Conservation (phyloP, 768 basidiomycete genomes). For the Pulveroboletus sp. region DNA sequence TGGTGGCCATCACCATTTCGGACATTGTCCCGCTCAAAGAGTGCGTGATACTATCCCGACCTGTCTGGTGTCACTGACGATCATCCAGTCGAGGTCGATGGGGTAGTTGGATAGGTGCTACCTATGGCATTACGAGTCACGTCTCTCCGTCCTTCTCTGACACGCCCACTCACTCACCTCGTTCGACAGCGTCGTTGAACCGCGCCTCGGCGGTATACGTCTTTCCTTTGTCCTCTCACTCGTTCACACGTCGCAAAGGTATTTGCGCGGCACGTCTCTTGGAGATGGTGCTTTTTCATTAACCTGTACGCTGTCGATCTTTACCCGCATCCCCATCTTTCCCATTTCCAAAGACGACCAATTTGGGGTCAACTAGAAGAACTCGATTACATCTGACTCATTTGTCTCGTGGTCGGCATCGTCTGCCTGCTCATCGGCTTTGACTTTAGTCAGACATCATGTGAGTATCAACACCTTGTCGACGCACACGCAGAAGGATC, state of each 20-base stretch:
- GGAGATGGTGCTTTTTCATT: no score
- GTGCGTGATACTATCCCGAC: constrained; percentile 34
- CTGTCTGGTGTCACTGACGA: constrained; percentile 12
- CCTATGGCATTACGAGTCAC: constrained; percentile 64
- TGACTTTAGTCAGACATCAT: no score
- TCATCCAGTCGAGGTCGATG: constrained; percentile 65
- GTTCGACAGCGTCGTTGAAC: no score
- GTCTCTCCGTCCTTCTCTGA: constrained; percentile 71
- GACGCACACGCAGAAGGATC: background rate
- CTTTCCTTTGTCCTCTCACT: no score
- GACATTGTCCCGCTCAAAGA: constrained; percentile 80
- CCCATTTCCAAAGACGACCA: constrained; percentile 48
- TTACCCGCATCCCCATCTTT: no score
- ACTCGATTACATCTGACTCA: constrained; percentile 70
- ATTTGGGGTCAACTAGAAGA: constrained; percentile 54
- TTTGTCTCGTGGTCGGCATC: constrained; percentile 60
- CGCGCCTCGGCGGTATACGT: no score
- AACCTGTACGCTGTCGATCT: no score
- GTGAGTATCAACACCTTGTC: constrained; percentile 37
- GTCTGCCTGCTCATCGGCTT: no score
- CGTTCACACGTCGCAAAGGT: no score
- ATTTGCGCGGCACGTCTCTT: no score
- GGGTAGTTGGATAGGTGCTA: constrained; percentile 65
- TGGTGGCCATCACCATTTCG: constrained; percentile 71
- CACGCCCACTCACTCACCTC: no score